Percentiles rank a stretch among this genome's conserved stretches.
phyloP scores from a whole-genome alignment of 345 rosid species.

The Euphorbia peplus region DNA sequence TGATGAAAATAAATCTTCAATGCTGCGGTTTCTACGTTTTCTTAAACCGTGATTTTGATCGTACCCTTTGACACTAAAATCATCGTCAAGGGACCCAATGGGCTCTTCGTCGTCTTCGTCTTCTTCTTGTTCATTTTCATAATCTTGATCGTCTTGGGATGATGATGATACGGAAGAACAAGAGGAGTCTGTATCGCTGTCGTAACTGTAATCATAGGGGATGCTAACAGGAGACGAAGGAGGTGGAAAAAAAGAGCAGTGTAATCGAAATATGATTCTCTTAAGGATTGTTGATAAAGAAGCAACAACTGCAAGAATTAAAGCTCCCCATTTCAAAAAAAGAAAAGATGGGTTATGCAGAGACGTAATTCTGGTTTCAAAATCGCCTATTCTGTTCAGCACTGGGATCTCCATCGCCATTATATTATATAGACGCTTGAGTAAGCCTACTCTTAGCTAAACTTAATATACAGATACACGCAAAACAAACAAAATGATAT shows the following conservation, averaged over 20 bases:
- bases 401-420: conserved; percentile 60
- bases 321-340: conserved; percentile 68
- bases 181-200: conserved; percentile 38
- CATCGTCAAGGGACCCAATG: conserved; percentile 22
- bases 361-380: conserved; percentile 46
- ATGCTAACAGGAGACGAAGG: neutral
- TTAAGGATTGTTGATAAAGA: conserved; percentile 47
- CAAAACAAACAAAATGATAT: too few relatives aligned
- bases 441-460: too few relatives aligned
- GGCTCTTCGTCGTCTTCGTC: conserved; percentile 9
- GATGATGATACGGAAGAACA: conserved; percentile 16
- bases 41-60: conserved; percentile 21
- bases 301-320: conserved; percentile 59
- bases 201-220: conserved; percentile 18
- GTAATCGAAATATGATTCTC: conserved; percentile 37
- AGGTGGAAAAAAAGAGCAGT: conserved; percentile 7
- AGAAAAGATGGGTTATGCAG: conserved; percentile 30
- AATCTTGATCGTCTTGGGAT: conserved; percentile 30
- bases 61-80: conserved; percentile 45
- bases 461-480: neutral
- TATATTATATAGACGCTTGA: too few relatives aligned
- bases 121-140: conserved; percentile 21
- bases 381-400: conserved; percentile 52
- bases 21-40: conserved; percentile 41
- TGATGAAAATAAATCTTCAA: conserved; percentile 42